Percentiles rank a stretch among this genome's conserved stretches.
phyloP scores from a whole-genome alignment of 2,329 filamentous ascomycete species.

The Cladosporium oxysporum region DNA sequence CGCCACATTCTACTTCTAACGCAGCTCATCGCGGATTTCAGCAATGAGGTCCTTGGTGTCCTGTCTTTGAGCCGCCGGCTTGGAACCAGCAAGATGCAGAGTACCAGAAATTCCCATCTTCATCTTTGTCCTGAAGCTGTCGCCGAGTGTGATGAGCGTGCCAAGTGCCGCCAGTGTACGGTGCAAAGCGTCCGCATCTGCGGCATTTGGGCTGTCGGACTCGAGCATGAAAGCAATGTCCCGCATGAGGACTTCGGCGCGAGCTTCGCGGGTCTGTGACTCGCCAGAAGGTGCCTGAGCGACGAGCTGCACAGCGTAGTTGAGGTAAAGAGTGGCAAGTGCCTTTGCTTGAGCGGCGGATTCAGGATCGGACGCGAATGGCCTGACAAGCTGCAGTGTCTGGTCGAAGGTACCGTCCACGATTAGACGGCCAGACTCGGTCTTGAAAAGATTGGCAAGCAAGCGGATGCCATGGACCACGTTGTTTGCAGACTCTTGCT shows the following conservation, averaged over 20 bases:
- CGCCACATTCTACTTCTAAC: conserved; percentile 22
- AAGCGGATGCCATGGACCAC: conserved; percentile 83
- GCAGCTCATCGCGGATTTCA: conserved; percentile 58
- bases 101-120: conserved; percentile 58
- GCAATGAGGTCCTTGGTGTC: conserved; percentile 60
- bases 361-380: conserved; percentile 57
- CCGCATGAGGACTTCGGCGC: conserved; percentile 35
- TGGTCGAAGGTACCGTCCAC: conserved; percentile 61
- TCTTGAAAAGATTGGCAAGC: conserved; percentile 81
- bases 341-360: conserved; percentile 74
- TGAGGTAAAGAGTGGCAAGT: conserved; percentile 78
- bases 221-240: conserved; percentile 37
- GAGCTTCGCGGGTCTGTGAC: conserved; percentile 32
- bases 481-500: conserved; percentile 69
- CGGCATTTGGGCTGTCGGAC: conserved; percentile 50
- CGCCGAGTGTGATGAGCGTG: conserved; percentile 68
- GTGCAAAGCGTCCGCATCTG: conserved; percentile 81
- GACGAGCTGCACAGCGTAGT: conserved; percentile 74
- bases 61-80: conserved; percentile 59
- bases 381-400: conserved; percentile 64
- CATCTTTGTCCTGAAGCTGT: conserved; percentile 59
- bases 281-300: conserved; percentile 32
- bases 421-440: conserved; percentile 64
- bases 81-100: conserved; percentile 49
- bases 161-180: conserved; percentile 80